A percentile compares a stretch with the other conserved stretches of the same genome.
Evolutionary conservation across 2,329 filamentous ascomycete species (phyloP).

Genomic region (Arthrinium puccinioides): DNA sequence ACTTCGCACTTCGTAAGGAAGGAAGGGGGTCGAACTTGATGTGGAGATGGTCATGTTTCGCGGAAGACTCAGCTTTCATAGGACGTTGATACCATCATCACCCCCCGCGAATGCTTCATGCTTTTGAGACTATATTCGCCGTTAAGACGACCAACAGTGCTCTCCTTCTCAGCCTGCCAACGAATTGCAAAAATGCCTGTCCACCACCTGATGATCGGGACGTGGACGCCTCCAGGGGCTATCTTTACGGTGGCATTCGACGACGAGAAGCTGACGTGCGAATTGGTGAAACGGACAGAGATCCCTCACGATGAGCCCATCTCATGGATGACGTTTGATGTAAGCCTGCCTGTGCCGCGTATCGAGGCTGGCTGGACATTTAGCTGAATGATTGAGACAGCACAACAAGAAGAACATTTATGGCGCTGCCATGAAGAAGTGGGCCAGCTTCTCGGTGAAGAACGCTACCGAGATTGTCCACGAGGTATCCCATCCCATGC

Average conservation of each 20-base stretch:
- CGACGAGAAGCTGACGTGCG: constrained; percentile 67
- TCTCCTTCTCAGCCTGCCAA: constrained; percentile 8
- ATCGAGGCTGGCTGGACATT: not conserved
- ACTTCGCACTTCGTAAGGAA: too few species aligned
- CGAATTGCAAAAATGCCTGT: constrained; percentile 52
- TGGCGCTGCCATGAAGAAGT: constrained; percentile 89
- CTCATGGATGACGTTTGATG: constrained; percentile 89
- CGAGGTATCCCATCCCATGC: constrained; percentile 66
- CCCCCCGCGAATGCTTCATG: too few species aligned
- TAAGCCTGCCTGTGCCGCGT: constrained; percentile 36
- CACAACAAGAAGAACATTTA: constrained; percentile 80
- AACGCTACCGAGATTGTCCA: constrained; percentile 71
- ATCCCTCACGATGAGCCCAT: constrained; percentile 82
- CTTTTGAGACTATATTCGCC: too few species aligned
- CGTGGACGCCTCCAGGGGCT: constrained; percentile 82
- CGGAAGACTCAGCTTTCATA: too few species aligned
- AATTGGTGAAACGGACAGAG: constrained; percentile 70
- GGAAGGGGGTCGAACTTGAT: too few species aligned
- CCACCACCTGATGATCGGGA: constrained; percentile 87
- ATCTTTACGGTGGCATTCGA: constrained; percentile 89
- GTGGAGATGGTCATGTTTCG: too few species aligned
- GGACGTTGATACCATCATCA: too few species aligned
- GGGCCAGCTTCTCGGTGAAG: constrained; percentile 73
- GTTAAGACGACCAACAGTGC: not conserved
- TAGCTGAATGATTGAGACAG: constrained; percentile 32